phyloP scores from a whole-genome alignment of 2,329 filamentous ascomycete genomes.

The Colletotrichum sp. region DNA sequence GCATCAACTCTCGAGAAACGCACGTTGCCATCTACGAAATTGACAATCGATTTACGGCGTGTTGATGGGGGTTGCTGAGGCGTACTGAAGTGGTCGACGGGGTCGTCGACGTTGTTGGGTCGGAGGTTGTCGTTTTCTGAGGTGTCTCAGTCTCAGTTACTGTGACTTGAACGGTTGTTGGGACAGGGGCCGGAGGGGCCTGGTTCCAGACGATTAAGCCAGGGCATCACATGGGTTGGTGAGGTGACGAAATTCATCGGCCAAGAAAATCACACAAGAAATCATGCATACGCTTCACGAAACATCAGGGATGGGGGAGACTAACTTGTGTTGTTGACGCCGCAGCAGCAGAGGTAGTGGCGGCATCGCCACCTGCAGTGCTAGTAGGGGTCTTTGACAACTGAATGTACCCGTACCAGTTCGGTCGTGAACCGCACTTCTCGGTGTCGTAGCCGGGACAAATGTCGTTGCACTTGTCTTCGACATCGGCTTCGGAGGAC shows the following conservation, averaged over 20 bases:
- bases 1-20: neutral
- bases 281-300: neutral
- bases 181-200: constrained; percentile 26
- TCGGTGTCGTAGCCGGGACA: constrained; percentile 74
- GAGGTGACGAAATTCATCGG: neutral
- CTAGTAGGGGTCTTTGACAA: constrained; percentile 61
- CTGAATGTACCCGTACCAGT: constrained; percentile 69
- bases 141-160: constrained; percentile 36
- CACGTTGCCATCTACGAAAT: neutral
- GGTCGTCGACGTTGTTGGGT: constrained; percentile 23
- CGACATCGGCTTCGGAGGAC: constrained; percentile 32
- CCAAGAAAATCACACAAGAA: constrained; percentile 20
- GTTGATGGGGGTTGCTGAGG: neutral
- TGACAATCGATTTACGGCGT: neutral
- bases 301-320: neutral
- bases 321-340: constrained; percentile 25
- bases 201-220: constrained; percentile 27
- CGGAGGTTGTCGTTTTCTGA: constrained; percentile 38
- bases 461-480: constrained; percentile 54
- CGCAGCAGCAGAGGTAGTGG: constrained; percentile 20
- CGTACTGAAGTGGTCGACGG: constrained; percentile 22
- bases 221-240: constrained; percentile 12
- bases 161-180: constrained; percentile 18
- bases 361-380: constrained; percentile 40
- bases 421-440: constrained; percentile 59